A percentile compares a stretch with the other conserved stretches of the same genome.
phyloP scores from a whole-genome alignment of 2,329 filamentous ascomycete species.

The Pestalotiopsis sp. region DNA sequence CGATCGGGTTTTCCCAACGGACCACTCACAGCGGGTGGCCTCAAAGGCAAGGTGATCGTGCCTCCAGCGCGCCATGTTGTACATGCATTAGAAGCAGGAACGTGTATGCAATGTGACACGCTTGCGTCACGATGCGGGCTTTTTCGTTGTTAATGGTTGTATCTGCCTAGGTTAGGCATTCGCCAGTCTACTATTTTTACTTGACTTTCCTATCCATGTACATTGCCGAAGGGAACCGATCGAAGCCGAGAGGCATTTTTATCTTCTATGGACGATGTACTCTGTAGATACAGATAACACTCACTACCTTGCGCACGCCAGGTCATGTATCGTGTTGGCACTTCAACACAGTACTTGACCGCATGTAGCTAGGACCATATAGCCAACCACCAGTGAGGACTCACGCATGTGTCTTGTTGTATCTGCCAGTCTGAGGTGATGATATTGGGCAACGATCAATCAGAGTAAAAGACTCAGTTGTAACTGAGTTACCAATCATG shows the following conservation, averaged over 20 bases:
- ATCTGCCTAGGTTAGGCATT: too few species aligned
- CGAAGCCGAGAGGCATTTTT: not conserved
- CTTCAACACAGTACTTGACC: not conserved
- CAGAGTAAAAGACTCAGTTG: too few species aligned
- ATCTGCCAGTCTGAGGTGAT: not conserved
- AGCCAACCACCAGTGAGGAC: not conserved
- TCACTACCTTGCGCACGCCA: too few species aligned
- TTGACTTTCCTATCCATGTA: not conserved
- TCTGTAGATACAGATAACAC: not conserved
- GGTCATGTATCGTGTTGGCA: too few species aligned
- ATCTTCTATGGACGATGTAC: not conserved
- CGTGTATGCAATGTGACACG: slow-evolving; percentile 3
- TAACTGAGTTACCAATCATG: too few species aligned
- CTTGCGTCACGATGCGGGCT: not conserved
- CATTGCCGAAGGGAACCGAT: not conserved
- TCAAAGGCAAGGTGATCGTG: not conserved
- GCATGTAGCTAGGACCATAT: not conserved
- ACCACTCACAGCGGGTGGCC: not conserved
- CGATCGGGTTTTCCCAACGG: not conserved
- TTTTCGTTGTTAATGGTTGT: not conserved
- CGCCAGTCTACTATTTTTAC: not conserved
- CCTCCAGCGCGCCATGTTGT: not conserved
- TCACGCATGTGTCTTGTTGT: not conserved
- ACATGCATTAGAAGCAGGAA: not conserved
- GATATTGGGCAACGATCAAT: not conserved